Base-by-base conservation (phyloP, 345 rosid genomes). In the Hibiscus tridactylites region DNA sequence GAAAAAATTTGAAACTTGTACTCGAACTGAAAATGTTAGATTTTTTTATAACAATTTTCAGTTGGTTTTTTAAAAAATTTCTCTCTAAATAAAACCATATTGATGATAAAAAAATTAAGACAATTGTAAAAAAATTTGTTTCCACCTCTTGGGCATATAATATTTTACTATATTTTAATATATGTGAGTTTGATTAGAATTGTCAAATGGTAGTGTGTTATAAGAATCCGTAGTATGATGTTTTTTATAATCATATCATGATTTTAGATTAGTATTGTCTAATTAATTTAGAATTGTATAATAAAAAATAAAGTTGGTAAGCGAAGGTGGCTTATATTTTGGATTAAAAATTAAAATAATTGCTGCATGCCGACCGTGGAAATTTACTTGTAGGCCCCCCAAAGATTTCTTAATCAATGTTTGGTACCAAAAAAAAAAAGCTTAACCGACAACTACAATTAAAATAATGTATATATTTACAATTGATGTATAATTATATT, bases 391-490 rank as follows among this genome's bases (percentile, higher is more conserved):
- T 17, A 65, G 73, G 65, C 1, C 78, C 73, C 64, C 6, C 9
- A 1, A 1, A 2, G 4, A 7, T 61, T 79, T 75, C 28, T 70
- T 61, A 75, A 71, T 26, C 47, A 39, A 28, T 70, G 75, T 83
- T 80, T 74, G 79, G 83, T 77, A 24, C 70, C 53, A 49, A 63
- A 64, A 73, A 63, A 64, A 73, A 28, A 15, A 8, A 17, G 70
- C 26, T 71, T 77, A 24, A 63, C 67, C 4, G 31, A 26, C 57
- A 8, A 53, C 75, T 8, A 50, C 56, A 53, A 8, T 53, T 2
- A n/a, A 11, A 13, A 39, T 39, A 39, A 39, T 3, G 10, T 39
- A 39, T 39, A 39, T 7, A 39, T 0, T 39, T 39, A 39, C 1
- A 39, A 39, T 39, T 2, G 10, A 39, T 39, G 8, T 39, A 39